Evolutionary conservation across 176 grass and related monocot genomes (phyloP).

Genomic region (Cenchrus americanus): DNA sequence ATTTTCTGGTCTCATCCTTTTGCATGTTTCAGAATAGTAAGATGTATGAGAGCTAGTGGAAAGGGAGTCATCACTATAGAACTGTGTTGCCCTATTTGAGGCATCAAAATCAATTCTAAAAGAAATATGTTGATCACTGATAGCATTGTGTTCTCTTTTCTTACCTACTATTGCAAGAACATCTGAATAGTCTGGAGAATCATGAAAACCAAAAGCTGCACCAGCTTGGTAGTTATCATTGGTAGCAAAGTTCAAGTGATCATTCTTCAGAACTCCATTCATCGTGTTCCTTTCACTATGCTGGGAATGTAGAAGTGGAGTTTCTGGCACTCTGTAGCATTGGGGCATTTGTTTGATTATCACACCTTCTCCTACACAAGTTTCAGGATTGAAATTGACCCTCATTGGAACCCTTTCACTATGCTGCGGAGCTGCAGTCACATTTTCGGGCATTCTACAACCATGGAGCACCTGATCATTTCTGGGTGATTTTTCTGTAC

Average conservation of each 20-base stretch:
- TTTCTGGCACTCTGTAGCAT: constrained; percentile 41
- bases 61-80: constrained; percentile 18
- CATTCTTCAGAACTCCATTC: constrained; percentile 44
- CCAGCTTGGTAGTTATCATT: constrained; percentile 17
- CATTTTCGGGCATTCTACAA: constrained; percentile 38
- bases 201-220: constrained; percentile 16
- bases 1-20: constrained; percentile 57
- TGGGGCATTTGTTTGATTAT: constrained; percentile 38
- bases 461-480: constrained; percentile 33
- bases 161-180: constrained; percentile 29
- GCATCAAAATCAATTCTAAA: constrained; percentile 37
- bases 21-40: constrained; percentile 44
- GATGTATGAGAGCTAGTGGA: constrained; percentile 13
- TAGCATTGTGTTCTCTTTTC: constrained; percentile 60
- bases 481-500: constrained; percentile 20
- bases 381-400: constrained; percentile 31
- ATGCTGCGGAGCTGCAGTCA: constrained; percentile 34
- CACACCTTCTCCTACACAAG: constrained; percentile 16
- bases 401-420: constrained; percentile 16
- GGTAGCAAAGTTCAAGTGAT: constrained; percentile 33
- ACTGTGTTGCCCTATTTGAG: background rate
- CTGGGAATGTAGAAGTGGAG: constrained; percentile 42
- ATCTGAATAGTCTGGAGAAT: constrained; percentile 43
- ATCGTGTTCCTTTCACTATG: constrained; percentile 35
- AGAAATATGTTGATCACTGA: constrained; percentile 43